phyloP scores from a whole-genome alignment of 108 stramenopile species.

The Nitzschia putrida region DNA sequence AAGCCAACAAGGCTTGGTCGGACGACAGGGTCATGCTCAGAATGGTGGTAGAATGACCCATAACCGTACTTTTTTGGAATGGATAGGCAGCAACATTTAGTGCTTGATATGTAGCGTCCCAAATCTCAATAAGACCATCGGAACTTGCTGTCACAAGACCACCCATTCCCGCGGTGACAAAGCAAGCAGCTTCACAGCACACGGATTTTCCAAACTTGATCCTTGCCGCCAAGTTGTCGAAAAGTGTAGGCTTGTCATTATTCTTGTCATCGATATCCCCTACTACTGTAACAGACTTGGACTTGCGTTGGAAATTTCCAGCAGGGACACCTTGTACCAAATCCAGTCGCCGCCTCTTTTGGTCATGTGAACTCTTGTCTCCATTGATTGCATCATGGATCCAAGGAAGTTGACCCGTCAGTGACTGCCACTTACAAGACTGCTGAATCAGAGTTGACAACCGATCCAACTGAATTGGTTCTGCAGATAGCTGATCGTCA shows the following conservation, averaged over 20 bases:
- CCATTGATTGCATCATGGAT: conserved; percentile 36
- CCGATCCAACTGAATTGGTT: conserved; percentile 70
- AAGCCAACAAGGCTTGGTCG: conserved; percentile 85
- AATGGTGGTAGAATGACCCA: conserved; percentile 75
- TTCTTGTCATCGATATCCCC: conserved; percentile 20
- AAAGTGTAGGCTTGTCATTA: conserved; percentile 14
- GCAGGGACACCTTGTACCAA: conserved; percentile 67
- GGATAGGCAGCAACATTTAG: conserved; percentile 57
- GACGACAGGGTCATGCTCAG: conserved; percentile 76
- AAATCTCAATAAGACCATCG: conserved; percentile 95
- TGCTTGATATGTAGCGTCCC: conserved; percentile 74
- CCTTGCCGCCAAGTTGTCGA: conserved; percentile 19
- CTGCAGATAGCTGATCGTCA: conserved; percentile 38
- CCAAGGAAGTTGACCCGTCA: conserved; percentile 67
- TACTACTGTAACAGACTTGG: conserved; percentile 34
- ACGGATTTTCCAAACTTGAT: conserved; percentile 87
- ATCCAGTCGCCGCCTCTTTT: conserved; percentile 61
- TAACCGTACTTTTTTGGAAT: conserved; percentile 84
- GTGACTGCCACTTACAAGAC: conserved; percentile 87
- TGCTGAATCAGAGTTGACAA: conserved; percentile 86
- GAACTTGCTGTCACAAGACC: conserved; percentile 84
- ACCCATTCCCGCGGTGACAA: conserved; percentile 48
- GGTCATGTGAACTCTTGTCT: conserved; percentile 13
- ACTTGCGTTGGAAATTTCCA: not conserved
- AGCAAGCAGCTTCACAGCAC: conserved; percentile 69